Evolutionary conservation across 1,139 yeast genomes (phyloP), one percentile per base, ranked within the genome.

Genomic region (Arxiozyma bovina): DNA sequence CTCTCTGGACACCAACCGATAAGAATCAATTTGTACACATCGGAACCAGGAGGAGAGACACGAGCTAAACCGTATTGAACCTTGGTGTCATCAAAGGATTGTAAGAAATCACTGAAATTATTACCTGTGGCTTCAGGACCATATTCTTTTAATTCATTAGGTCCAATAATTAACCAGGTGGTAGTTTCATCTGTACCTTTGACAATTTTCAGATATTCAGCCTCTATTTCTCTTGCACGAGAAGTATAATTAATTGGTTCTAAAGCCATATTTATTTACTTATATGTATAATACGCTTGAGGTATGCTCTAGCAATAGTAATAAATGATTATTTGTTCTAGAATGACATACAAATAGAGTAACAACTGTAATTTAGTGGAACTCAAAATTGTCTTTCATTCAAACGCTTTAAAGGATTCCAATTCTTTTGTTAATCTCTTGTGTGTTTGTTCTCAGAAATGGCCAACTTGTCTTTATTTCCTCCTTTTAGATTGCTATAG

Each of bases 1-100:
- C 85, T 82, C 68, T 86, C 93, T 7, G 94, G 93, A 73, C 96
- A 87, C 97, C 97, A 93, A 52, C 98, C 98, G 53, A 93, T 77
- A 54, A 93, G 76, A 50, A 91, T 80, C 62, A 87, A 77, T 74
- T 94, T 94, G 63, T 82, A 80, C 44, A 93, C 91, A 63, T 87
- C 94, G 1, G 95, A 85, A 43, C 95, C 95, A 53, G 94, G 94
- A 54, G 91, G 96, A 54, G 83, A 82, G 48, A 91, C 91, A 52
- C 96, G 80, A 34, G 90, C 87, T 60, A 93, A 77, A 48, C 98
- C 99, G 67, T 85, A 93, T 74, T 91, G 96, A 54, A 91, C 89
- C 58, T 83, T 82, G 1, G 96, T 89, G 61, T 91, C 98, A 63
- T 84, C 85, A 69, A 93, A 91, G 59, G 86, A 80, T 49, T 81